phyloP scores from a whole-genome alignment of 2,329 filamentous ascomycete species.

The Stagonosporopsis chrysanthemi region DNA sequence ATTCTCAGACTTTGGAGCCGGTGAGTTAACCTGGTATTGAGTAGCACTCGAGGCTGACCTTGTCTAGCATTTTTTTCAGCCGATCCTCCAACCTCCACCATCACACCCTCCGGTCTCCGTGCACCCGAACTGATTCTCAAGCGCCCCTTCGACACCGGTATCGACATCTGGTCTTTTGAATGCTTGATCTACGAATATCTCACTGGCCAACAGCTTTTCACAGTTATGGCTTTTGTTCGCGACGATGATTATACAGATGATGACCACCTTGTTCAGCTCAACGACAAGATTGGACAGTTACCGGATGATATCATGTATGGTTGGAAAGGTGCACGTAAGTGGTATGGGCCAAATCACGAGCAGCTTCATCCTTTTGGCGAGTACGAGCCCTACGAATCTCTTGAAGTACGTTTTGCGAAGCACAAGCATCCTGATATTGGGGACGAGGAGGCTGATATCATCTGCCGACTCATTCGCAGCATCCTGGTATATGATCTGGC shows the following conservation, averaged over 20 bases:
- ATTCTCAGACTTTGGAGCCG: background rate
- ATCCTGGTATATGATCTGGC: slow-evolving; percentile 42
- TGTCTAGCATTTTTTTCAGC: background rate
- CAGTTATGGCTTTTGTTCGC: slow-evolving; percentile 26
- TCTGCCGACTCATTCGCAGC: slow-evolving; percentile 36
- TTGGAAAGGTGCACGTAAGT: slow-evolving; percentile 37
- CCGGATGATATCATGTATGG: slow-evolving; percentile 33
- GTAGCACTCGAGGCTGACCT: background rate
- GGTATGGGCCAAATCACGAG: slow-evolving; percentile 20
- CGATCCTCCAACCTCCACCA: background rate
- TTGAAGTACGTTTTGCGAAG: slow-evolving; percentile 23
- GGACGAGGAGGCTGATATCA: slow-evolving; percentile 25
- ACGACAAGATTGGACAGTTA: slow-evolving; percentile 33
- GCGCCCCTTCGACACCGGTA: slow-evolving; percentile 34
- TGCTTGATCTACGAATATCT: slow-evolving; percentile 46
- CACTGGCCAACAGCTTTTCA: slow-evolving; percentile 32
- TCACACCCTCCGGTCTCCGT: background rate
- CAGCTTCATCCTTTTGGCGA: background rate
- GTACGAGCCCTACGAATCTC: background rate
- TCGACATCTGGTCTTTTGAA: slow-evolving; percentile 47
- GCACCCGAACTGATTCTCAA: background rate
- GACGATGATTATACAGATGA: slow-evolving; percentile 25
- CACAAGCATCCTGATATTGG: slow-evolving; percentile 27
- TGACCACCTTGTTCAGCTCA: slow-evolving; percentile 39
- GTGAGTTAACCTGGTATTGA: background rate